Evolutionary conservation across 23 red algal species (phyloP).

Genomic region (Chondrus crispus): DNA sequence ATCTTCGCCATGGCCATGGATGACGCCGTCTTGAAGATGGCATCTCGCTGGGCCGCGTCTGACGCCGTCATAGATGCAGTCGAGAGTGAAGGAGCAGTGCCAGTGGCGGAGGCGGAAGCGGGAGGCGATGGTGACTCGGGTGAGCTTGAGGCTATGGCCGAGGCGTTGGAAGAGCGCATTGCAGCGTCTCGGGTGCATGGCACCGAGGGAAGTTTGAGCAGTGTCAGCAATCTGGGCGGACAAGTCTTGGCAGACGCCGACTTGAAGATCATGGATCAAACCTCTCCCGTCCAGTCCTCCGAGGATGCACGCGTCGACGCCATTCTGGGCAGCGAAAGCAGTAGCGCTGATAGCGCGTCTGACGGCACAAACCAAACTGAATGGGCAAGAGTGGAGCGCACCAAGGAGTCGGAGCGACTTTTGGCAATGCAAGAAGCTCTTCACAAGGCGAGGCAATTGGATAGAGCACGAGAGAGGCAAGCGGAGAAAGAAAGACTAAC

Average conservation of each 20-base stretch:
- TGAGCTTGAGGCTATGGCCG: neutral
- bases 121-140: neutral
- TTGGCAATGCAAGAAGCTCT: no score
- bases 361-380: neutral
- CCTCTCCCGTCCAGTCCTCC: neutral
- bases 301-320: neutral
- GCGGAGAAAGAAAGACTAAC: neutral
- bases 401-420: neutral
- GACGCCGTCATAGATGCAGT: neutral
- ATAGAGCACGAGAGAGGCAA: neutral
- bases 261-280: neutral
- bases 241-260: neutral
- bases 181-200: neutral
- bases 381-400: neutral
- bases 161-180: neutral
- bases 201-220: neutral
- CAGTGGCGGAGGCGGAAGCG: neutral
- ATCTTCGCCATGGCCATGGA: slow-evolving; percentile 1
- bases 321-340: neutral
- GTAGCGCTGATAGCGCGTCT: neutral
- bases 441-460: no score
- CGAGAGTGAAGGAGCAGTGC: neutral
- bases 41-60: neutral
- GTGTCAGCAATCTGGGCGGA: neutral
- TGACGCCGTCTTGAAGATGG: neutral